Conservation (phyloP, 805 yeast genomes). For the Candida insectalens region DNA sequence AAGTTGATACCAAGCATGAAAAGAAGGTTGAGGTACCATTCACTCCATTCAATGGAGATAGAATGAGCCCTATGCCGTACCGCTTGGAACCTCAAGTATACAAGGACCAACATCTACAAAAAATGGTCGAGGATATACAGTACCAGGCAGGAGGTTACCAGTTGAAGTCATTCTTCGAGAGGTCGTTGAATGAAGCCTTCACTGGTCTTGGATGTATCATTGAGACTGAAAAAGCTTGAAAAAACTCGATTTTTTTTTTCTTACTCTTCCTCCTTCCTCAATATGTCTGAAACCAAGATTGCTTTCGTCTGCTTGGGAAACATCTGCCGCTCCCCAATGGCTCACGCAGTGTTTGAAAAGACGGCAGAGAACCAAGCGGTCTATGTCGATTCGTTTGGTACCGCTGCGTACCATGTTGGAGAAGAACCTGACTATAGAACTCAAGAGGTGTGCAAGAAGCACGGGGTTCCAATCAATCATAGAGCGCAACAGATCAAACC, state of each 20-base stretch:
- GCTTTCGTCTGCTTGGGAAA: conserved; percentile 91
- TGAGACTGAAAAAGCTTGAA: conserved; percentile 44
- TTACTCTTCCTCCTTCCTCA: neutral
- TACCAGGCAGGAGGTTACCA: conserved; percentile 83
- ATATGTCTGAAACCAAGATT: conserved; percentile 27
- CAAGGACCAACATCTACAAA: conserved; percentile 48
- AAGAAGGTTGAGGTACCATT: conserved; percentile 42
- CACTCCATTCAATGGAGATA: conserved; percentile 91
- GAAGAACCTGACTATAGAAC: conserved; percentile 76
- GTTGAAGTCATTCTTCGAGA: conserved; percentile 55
- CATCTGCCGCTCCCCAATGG: conserved; percentile 96
- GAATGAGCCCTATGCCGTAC: conserved; percentile 47
- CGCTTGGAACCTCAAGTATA: conserved; percentile 27
- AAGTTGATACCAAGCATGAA: conserved; percentile 21
- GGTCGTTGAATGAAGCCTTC: conserved; percentile 81
- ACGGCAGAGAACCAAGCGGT: conserved; percentile 46
- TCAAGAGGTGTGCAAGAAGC: conserved; percentile 50
- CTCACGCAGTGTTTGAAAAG: conserved; percentile 81
- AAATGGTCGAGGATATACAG: conserved; percentile 39
- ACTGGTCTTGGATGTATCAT: conserved; percentile 81
- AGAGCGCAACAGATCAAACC: conserved; percentile 57
- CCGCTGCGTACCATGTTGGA: conserved; percentile 78
- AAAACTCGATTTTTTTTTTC: no score
- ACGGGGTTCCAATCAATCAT: conserved; percentile 71
- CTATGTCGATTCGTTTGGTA: conserved; percentile 78